Percentiles rank a stretch among this genome's conserved stretches.
Evolutionary conservation across 352 stramenopile species (phyloP).

Genomic region (Phytophthora palmivora): DNA sequence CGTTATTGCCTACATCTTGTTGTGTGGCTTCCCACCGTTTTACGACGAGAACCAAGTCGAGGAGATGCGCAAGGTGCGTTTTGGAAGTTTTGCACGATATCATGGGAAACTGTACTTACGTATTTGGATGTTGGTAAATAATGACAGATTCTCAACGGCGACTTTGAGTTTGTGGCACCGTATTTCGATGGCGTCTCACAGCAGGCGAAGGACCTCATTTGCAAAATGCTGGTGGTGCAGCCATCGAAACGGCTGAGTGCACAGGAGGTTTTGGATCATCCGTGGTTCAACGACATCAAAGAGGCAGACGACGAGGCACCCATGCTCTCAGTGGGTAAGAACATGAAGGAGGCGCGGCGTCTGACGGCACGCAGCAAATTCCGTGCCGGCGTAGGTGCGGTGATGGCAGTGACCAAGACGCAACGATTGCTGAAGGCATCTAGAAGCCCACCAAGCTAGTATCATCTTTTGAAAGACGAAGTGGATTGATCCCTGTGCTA

Average conservation of each 20-base stretch:
- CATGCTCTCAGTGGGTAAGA: conserved; percentile 69
- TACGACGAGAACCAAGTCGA: conserved; percentile 93
- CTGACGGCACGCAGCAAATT: conserved; percentile 74
- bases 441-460: conserved; percentile 24
- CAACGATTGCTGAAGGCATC: conserved; percentile 56
- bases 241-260: conserved; percentile 79
- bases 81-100: background rate
- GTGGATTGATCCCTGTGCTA: background rate
- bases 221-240: conserved; percentile 93
- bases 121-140: background rate
- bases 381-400: conserved; percentile 66
- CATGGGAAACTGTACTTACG: background rate
- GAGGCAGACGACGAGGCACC: conserved; percentile 64
- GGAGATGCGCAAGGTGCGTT: conserved; percentile 76
- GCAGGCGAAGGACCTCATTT: conserved; percentile 94
- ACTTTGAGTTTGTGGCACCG: conserved; percentile 92
- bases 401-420: conserved; percentile 86
- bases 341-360: conserved; percentile 70
- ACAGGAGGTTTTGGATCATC: conserved; percentile 67
- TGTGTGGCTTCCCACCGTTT: conserved; percentile 97
- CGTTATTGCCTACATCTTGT: conserved; percentile 92
- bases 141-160: conserved; percentile 71
- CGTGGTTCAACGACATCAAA: conserved; percentile 79
- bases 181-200: conserved; percentile 92
- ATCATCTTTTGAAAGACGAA: background rate